Percentiles rank a stretch among this genome's conserved stretches.
Conservation (phyloP, 192 early-diverging fungal species). For the Umbelopsis sp. region DNA sequence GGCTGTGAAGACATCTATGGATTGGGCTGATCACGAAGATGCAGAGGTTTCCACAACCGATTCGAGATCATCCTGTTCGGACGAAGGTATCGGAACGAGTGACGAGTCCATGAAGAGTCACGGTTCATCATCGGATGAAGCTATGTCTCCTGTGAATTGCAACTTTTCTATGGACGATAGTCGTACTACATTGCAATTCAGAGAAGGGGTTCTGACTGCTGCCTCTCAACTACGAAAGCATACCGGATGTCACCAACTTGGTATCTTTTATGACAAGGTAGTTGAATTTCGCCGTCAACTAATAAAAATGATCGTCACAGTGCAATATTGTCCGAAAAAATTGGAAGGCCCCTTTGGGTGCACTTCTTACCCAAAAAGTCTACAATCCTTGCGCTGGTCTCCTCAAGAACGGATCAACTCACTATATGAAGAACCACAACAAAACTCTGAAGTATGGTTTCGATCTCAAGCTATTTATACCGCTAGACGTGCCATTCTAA, state of each 20-base stretch:
- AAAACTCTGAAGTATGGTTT: slow-evolving; percentile 37
- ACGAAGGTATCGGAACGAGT: neutral
- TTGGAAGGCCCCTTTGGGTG: slow-evolving; percentile 35
- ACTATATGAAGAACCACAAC: slow-evolving; percentile 25
- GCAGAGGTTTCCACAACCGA: neutral
- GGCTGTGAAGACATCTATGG: slow-evolving; percentile 33
- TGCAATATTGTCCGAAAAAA: slow-evolving; percentile 40
- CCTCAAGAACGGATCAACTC: slow-evolving; percentile 34
- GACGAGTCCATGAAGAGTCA: slow-evolving; percentile 8
- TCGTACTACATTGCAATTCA: slow-evolving; percentile 16
- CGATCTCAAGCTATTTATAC: neutral
- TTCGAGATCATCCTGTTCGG: slow-evolving; percentile 1
- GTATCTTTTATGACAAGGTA: slow-evolving; percentile 43
- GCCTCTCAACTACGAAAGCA: slow-evolving; percentile 29
- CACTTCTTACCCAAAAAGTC: slow-evolving; percentile 36
- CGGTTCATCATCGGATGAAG: slow-evolving; percentile 14
- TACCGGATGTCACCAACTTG: slow-evolving; percentile 26
- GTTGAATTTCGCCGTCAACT: slow-evolving; percentile 34
- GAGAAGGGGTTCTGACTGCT: slow-evolving; percentile 26
- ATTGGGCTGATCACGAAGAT: slow-evolving; percentile 29
- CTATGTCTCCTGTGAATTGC: neutral
- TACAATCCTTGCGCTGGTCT: slow-evolving; percentile 38
- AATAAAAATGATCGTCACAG: slow-evolving; percentile 45
- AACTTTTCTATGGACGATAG: neutral
- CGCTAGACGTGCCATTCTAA: slow-evolving; percentile 13